Base-by-base conservation (phyloP, 805 yeast species). In the Citeromyces nyonsensis region DNA sequence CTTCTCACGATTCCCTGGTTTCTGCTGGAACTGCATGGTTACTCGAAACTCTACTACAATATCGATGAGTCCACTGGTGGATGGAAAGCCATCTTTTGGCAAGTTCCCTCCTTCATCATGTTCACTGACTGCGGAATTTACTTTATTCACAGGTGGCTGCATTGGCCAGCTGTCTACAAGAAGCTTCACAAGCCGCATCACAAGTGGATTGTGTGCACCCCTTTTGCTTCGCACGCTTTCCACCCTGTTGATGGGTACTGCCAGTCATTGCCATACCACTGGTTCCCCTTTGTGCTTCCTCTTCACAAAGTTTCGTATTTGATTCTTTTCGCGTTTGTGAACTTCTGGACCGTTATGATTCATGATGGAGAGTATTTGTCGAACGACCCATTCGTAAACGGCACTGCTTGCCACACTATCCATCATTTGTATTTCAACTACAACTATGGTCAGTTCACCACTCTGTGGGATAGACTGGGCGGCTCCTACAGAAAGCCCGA, bases 141-240 rank as follows among this genome's bases (percentile, higher is more conserved):
- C 54, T 64, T 80, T 48, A 78, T 85, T 44, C 98, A 91, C 60
- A 74, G 97, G 51, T 70, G 82, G 69, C 66, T 91, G 48, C 98
- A 91, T 54, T 84, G 91, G 83, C 96, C 95, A 14, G 44, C 64
- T 11, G 77, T 91, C 27, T 91, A 91, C 70, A 86, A 79, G 61
- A 54, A 47, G 15, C 61, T 91, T 39, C 98, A 91, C 63, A 91
- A 91, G 61, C 96, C 96, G 9, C 98, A 91, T 57, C 98, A 91
- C 68, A 91, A 91, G 60, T 91, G 98, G 98, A 73, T 91, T 44
- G 95, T 91, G 27, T 88, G 97, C 39, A 88, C 98, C 7, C 98
- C 98, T 29, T 91, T 79, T 59, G 98, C 98, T 1, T 83, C 95
- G 6, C 96, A 86, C 50, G 96, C 97, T 15, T 91, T 91, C 84